Evolutionary conservation across 2,329 filamentous ascomycete genomes (phyloP), one percentile per base, ranked within the genome.

Genomic region (Pseudocercospora fuligena): DNA sequence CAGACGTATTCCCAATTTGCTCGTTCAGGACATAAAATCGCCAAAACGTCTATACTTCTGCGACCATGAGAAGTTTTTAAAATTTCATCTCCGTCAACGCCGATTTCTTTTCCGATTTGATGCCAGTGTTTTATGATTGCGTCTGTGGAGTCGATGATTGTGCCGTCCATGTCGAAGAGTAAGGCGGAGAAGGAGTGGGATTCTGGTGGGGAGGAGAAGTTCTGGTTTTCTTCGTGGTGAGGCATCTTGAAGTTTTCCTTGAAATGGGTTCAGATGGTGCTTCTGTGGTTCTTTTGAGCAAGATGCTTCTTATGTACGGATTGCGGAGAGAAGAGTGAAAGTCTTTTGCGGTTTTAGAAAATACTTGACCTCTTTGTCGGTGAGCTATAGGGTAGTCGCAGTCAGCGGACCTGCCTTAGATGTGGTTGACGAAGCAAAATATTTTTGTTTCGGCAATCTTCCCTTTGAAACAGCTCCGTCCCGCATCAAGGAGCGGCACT

Each of bases 1-100:
- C 87, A 88, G 73, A 97, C 89, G 76, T 97, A 97, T 70, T 97
- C 93, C 93, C 92, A 94, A 73, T 90, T 97, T 49, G 95, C 95
- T 77, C 93, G 92, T 73, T 92, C 89, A 16, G 93, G 91, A 69
- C 92, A 90, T 66, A 97, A 87, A 29, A 94, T 83, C 77, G 87
- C 87, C 66, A 99, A 85, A 2, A 91, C 89, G 74, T 99, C 95
- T 75, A 98, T 97, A 72, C 89, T 93, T 66, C 95, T 85, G 66
- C 94, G 88, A 68, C 95, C 95, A 80, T 99, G 95, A 5, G 93
- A 97, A 9, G 93, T 97, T 74, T 92, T 87, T 27, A 98, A 86
- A 73, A 99, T 98, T 36, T 69, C 66, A 57, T 90, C 85, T n/a
- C 92, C 92, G 71, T 92, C 88, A 23, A 97, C 90, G 25, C 92